These are phyloP conservation scores for Kluyveromyces wickerhamii DNA, from an alignment of 805 yeast species.

Conservation along the genomic window DNA sequence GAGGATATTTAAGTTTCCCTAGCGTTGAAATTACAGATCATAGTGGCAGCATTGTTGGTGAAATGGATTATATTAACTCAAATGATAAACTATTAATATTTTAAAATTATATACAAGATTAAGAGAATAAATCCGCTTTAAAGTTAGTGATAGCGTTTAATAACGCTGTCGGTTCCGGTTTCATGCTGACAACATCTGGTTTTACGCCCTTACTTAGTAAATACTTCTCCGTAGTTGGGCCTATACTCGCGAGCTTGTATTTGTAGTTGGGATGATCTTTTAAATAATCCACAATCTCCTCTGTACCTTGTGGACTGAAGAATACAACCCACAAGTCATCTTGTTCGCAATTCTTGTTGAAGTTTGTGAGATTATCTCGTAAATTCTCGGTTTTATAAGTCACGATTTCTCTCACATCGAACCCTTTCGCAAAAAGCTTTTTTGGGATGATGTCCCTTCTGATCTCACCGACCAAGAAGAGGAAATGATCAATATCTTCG, in stretches of 20 bases:
- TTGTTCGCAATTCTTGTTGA: constrained; percentile 15
- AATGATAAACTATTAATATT: constrained; percentile 63
- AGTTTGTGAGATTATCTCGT: constrained; percentile 38
- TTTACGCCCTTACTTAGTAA: constrained; percentile 42
- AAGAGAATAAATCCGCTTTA: background rate
- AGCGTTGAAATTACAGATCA: constrained; percentile 39
- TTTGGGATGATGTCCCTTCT: constrained; percentile 76
- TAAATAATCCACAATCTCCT: constrained; percentile 46
- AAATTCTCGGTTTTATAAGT: constrained; percentile 61
- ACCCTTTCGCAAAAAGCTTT: constrained; percentile 32
- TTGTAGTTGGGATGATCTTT: constrained; percentile 10
- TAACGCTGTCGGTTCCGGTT: constrained; percentile 64
- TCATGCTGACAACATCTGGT: constrained; percentile 57
- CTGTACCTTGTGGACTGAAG: constrained; percentile 88
- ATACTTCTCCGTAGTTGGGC: constrained; percentile 80
- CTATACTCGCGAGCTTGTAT: constrained; percentile 59
- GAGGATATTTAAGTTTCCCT: constrained; percentile 69
- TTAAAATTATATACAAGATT: background rate
- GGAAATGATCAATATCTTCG: constrained; percentile 24
- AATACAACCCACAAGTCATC: constrained; percentile 64
- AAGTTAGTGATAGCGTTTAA: constrained; percentile 28
- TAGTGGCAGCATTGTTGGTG: constrained; percentile 38
- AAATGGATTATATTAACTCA: constrained; percentile 59
- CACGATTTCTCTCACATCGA: constrained; percentile 41
- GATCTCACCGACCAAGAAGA: constrained; percentile 81